phyloP scores from a whole-genome alignment of 108 stramenopile species.

The Skeletonema grethae region DNA sequence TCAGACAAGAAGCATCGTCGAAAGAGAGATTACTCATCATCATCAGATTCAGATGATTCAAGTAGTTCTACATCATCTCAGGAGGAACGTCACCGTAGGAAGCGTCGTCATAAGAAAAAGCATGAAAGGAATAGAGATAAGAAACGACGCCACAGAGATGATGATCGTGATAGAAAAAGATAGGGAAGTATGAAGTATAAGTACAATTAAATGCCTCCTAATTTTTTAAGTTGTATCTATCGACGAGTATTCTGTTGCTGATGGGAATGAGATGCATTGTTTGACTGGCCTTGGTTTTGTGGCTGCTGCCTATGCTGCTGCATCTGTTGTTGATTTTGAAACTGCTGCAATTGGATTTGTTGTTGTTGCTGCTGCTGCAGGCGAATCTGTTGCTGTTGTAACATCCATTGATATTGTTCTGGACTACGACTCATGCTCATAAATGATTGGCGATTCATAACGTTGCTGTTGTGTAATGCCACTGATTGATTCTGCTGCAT shows the following conservation, averaged over 20 bases:
- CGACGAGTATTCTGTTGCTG: conserved; percentile 1
- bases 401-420: conserved; percentile 1
- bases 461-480: background rate
- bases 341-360: conserved; percentile 1
- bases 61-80: conserved; percentile 14
- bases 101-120: conserved; percentile 25
- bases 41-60: conserved; percentile 39
- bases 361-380: conserved; percentile 6
- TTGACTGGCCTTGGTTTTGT: background rate
- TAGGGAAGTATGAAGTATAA: conserved; percentile 38
- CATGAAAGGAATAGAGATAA: conserved; percentile 22
- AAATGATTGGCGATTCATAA: background rate
- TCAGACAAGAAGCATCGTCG: conserved; percentile 33
- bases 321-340: background rate
- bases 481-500: background rate
- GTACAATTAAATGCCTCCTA: background rate
- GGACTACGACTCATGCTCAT: conserved; percentile 1
- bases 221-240: background rate
- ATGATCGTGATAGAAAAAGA: conserved; percentile 28
- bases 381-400: conserved; percentile 1
- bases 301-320: background rate
- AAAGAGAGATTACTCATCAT: conserved; percentile 45
- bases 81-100: conserved; percentile 18
- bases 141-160: background rate
- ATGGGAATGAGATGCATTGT: background rate